A percentile compares a stretch with the other conserved stretches of the same genome.
Conservation (phyloP, 352 stramenopile species). For the Phytophthora rubi region DNA sequence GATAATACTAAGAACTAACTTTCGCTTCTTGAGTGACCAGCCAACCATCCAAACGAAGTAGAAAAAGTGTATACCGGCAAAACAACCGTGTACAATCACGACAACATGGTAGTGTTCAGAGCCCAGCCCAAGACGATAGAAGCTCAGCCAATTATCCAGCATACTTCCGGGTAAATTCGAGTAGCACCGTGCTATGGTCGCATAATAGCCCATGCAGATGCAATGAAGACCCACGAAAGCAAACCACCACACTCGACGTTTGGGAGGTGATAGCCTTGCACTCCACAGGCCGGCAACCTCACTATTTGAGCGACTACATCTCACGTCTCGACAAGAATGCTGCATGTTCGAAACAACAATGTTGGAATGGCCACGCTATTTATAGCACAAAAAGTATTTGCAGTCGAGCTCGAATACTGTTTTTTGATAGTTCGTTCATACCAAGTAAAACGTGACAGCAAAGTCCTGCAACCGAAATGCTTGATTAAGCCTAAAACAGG, state of each 20-base stretch:
- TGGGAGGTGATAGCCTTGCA: not conserved
- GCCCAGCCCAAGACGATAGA: slow-evolving; percentile 5
- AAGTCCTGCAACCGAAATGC: too few relatives aligned
- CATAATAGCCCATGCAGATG: slow-evolving; percentile 11
- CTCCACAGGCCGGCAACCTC: not conserved
- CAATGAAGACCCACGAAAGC: slow-evolving; percentile 3
- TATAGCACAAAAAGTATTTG: not conserved
- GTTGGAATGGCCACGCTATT: not conserved
- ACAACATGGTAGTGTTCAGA: slow-evolving; percentile 2
- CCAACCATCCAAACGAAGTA: slow-evolving; percentile 13
- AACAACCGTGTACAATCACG: slow-evolving; percentile 1
- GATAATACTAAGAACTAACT: slow-evolving; percentile 4
- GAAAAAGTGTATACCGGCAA: slow-evolving; percentile 10
- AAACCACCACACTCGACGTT: slow-evolving; percentile 1
- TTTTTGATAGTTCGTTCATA: too few relatives aligned
- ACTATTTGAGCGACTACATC: not conserved
- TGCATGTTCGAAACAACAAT: not conserved
- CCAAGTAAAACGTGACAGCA: too few relatives aligned
- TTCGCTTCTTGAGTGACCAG: slow-evolving; percentile 11
- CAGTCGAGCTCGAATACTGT: not conserved
- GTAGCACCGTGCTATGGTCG: not conserved
- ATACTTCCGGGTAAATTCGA: slow-evolving; percentile 6
- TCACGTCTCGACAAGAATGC: not conserved
- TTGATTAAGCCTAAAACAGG: too few relatives aligned
- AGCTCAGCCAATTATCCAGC: slow-evolving; percentile 6